These are phyloP conservation scores for Saccharomyces hybrid DNA, from an alignment of 1,139 yeast genomes.

Conservation along the genomic window DNA sequence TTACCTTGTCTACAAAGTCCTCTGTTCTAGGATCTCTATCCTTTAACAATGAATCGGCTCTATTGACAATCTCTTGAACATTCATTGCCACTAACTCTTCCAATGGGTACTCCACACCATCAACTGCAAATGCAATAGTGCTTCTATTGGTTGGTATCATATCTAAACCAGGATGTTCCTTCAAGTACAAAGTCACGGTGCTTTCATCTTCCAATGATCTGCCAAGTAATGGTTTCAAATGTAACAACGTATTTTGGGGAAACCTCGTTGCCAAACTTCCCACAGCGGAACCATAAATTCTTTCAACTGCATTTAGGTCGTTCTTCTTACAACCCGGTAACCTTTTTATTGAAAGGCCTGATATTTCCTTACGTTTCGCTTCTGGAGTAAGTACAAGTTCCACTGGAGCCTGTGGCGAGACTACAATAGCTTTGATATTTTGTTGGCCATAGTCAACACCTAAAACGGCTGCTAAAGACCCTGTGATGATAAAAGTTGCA, in stretches of 20 bases:
- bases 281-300: slow-evolving; percentile 75
- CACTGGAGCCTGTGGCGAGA: slow-evolving; percentile 85
- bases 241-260: slow-evolving; percentile 63
- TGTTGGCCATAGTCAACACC: slow-evolving; percentile 92
- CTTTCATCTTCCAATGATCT: slow-evolving; percentile 41
- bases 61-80: slow-evolving; percentile 52
- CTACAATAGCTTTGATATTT: slow-evolving; percentile 75
- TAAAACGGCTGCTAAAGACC: slow-evolving; percentile 50
- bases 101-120: slow-evolving; percentile 44
- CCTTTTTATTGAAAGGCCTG: slow-evolving; percentile 64
- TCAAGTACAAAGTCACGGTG: slow-evolving; percentile 39
- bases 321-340: slow-evolving; percentile 24
- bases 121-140: slow-evolving; percentile 51
- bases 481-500: slow-evolving; percentile 6
- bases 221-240: slow-evolving; percentile 68
- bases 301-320: slow-evolving; percentile 44
- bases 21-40: slow-evolving; percentile 40
- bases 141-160: slow-evolving; percentile 44
- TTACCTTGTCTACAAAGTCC: slow-evolving; percentile 46
- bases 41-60: slow-evolving; percentile 51
- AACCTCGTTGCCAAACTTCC: slow-evolving; percentile 62
- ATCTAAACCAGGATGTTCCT: slow-evolving; percentile 55
- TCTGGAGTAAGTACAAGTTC: slow-evolving; percentile 86
- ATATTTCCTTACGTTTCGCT: slow-evolving; percentile 80
- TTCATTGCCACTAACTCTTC: slow-evolving; percentile 88